Evolutionary conservation across 176 grass and related monocot species (phyloP), one percentile per base, ranked within the genome.

Genomic region (Lolium multiflorum): DNA sequence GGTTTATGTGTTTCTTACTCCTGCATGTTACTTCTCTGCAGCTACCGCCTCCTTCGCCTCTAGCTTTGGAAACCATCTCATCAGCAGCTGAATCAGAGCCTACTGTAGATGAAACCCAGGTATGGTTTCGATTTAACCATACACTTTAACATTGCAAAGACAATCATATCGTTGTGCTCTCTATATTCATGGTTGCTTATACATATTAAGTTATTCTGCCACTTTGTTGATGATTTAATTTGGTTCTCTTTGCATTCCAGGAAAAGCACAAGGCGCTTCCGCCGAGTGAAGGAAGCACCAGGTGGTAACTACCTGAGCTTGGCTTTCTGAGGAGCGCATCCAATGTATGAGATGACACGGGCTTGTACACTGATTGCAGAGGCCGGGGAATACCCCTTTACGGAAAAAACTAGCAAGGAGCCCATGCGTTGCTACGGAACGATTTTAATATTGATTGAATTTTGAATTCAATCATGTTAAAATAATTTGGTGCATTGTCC

Each of bases 251-350:
- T 35, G 50, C 71, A 47, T 50, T 78, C 50, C 51, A 88, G 86
- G 51, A 88, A 22, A 60, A 47, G 0, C 79, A 15, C 35, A 56
- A 8, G 18, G 16, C 6, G 15, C 11, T n/a, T 1, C 52, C 14
- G 16, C 61, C 39, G 6, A 59, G 62, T 3, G 18, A 60, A 60
- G 70, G 47, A 39, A 51, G 65, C 35, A 59, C 1, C 9, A 10
- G 86, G 41, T 55, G 73, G 28, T 81, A 43, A n/a, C 70, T 87
- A 28, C 77, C 58, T 20, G 78, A 70, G 1, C 46, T 87, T 57
- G 8, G 86, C 31, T 55, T 56, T 76, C 3, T 41, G 6, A 69
- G 35, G 7, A 69, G 16, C 7, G 1, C 66, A 20, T 38, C 64
- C 14, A 68, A 68, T 7, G 7, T 18, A 68, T 68, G 64, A 38